Conservation (phyloP, 2,329 filamentous ascomycete species). For the Amauroascus niger region DNA sequence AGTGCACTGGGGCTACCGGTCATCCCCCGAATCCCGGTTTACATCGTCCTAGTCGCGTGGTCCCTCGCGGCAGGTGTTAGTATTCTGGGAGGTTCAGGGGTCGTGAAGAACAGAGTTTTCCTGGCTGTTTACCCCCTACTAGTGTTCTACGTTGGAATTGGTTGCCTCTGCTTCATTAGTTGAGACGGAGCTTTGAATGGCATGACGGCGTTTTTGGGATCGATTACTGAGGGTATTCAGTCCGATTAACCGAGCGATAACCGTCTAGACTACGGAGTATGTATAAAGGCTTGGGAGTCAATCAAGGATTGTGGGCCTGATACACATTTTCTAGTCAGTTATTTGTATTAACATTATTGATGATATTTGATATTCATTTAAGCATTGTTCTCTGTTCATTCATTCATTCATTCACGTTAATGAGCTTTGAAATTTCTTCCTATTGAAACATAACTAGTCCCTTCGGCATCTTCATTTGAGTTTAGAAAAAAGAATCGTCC, state of each 20-base stretch:
- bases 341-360: not conserved
- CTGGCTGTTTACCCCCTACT: slow-evolving; percentile 92
- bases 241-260: not conserved
- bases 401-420: too few relatives aligned
- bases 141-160: slow-evolving; percentile 87
- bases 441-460: too few relatives aligned
- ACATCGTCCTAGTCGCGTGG: slow-evolving; percentile 80
- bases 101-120: slow-evolving; percentile 86
- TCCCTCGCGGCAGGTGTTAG: slow-evolving; percentile 91
- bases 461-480: too few relatives aligned
- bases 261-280: not conserved
- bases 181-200: slow-evolving; percentile 35
- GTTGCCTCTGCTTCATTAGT: slow-evolving; percentile 95
- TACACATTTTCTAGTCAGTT: not conserved
- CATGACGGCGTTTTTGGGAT: not conserved
- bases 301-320: not conserved
- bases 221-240: not conserved
- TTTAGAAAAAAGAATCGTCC: too few relatives aligned
- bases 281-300: not conserved
- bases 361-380: not conserved
- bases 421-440: too few relatives aligned
- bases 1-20: slow-evolving; percentile 71
- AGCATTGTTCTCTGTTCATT: not conserved
- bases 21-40: slow-evolving; percentile 80
- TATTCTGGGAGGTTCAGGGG: slow-evolving; percentile 88